These are phyloP conservation scores for Hibiscus tridactylites DNA, from an alignment of 345 rosid genomes.

Conservation along the genomic window DNA sequence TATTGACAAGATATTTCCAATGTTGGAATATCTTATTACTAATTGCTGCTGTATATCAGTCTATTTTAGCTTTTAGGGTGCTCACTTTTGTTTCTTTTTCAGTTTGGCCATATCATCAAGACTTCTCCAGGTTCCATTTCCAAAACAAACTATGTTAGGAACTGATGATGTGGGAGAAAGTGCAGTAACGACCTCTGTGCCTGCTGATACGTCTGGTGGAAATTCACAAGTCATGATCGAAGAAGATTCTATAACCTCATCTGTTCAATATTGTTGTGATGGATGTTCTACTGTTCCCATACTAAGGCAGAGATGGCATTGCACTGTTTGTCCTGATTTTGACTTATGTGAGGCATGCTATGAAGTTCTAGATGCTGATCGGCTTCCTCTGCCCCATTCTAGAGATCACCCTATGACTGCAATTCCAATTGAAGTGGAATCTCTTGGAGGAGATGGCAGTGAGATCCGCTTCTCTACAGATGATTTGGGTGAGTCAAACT, in stretches of 20 bases:
- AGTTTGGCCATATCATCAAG: slow-evolving; percentile 98
- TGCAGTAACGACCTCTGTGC: slow-evolving; percentile 45
- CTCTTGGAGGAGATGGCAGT: slow-evolving; percentile 74
- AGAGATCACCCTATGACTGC: slow-evolving; percentile 97
- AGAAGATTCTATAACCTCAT: slow-evolving; percentile 89
- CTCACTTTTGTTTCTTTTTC: slow-evolving; percentile 23
- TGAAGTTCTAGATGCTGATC: slow-evolving; percentile 75
- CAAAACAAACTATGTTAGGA: slow-evolving; percentile 84
- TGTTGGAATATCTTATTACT: neutral
- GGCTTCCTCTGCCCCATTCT: slow-evolving; percentile 87
- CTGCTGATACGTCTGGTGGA: slow-evolving; percentile 52
- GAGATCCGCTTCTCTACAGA: slow-evolving; percentile 75
- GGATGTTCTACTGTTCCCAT: slow-evolving; percentile 98
- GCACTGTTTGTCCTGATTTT: slow-evolving; percentile 96
- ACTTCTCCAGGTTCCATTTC: slow-evolving; percentile 98
- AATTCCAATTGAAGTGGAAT: slow-evolving; percentile 84
- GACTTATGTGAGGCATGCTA: slow-evolving; percentile 95
- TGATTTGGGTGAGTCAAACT: slow-evolving; percentile 52
- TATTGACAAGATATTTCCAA: neutral
- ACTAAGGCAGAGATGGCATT: slow-evolving; percentile 94
- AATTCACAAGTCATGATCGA: slow-evolving; percentile 80
- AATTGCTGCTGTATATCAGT: slow-evolving; percentile 5
- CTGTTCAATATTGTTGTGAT: slow-evolving; percentile 97
- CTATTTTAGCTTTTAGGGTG: slow-evolving; percentile 1
- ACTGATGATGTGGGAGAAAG: slow-evolving; percentile 72